phyloP scores from a whole-genome alignment of 2,329 filamentous ascomycete species.

The Aspergillus sp. region DNA sequence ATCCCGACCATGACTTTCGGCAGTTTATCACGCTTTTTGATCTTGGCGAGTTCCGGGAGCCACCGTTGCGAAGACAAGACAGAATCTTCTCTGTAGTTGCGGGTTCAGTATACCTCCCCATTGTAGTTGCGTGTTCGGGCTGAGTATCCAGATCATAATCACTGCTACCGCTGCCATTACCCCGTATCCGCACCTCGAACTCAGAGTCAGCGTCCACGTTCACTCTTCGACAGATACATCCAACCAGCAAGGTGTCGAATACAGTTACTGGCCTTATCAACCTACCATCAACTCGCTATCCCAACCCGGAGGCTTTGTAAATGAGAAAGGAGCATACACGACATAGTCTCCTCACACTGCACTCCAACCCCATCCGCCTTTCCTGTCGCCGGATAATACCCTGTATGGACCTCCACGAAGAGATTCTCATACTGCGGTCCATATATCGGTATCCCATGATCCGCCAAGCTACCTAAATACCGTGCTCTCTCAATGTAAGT shows the following conservation, averaged over 20 bases:
- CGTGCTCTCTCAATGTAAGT: not conserved
- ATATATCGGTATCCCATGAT: not conserved
- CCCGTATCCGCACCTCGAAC: too few relatives aligned
- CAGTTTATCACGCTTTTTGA: not conserved
- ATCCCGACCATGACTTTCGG: constrained; percentile 47
- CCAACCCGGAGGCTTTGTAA: not conserved
- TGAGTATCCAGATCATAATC: too few relatives aligned
- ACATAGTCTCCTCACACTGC: not conserved
- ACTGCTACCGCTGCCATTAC: too few relatives aligned
- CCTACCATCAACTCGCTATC: not conserved
- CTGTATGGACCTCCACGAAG: not conserved
- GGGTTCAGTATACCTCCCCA: too few relatives aligned
- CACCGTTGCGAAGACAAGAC: not conserved
- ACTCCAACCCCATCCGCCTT: not conserved
- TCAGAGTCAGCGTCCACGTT: too few relatives aligned
- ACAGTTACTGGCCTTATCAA: not conserved
- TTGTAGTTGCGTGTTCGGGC: too few relatives aligned
- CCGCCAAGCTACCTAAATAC: not conserved
- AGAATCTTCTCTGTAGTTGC: too few relatives aligned
- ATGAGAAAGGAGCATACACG: not conserved
- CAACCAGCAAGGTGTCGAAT: not conserved
- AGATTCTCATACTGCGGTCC: not conserved
- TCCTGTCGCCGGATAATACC: not conserved
- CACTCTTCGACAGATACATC: not conserved
- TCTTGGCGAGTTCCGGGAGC: not conserved